These are phyloP conservation scores for Hypocrella siamensis DNA, from an alignment of 2,329 filamentous ascomycete genomes.

Conservation along the genomic window DNA sequence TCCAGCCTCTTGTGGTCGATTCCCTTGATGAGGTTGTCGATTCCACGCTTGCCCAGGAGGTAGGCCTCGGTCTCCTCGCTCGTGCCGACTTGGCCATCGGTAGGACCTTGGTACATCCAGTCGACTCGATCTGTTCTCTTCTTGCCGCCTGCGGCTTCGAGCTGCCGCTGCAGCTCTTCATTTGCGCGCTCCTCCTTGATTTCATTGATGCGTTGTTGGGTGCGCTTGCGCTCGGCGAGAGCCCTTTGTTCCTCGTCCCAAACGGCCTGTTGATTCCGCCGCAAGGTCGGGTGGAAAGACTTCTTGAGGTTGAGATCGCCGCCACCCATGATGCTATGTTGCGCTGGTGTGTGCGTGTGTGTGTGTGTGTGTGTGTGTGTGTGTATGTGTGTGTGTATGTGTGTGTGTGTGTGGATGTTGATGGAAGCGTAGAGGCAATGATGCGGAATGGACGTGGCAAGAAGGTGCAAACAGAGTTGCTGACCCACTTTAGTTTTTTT, in stretches of 20 bases:
- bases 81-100: conserved; percentile 56
- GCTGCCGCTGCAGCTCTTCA: conserved; percentile 78
- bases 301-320: conserved; percentile 93
- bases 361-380: too few species aligned
- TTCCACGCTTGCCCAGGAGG: conserved; percentile 77
- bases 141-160: conserved; percentile 74
- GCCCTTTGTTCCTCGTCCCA: conserved; percentile 88
- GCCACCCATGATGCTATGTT: conserved; percentile 57
- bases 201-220: conserved; percentile 81
- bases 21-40: conserved; percentile 68
- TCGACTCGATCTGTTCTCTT: conserved; percentile 75
- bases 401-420: too few species aligned
- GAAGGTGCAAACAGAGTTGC: too few species aligned
- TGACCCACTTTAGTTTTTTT: too few species aligned
- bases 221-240: conserved; percentile 85
- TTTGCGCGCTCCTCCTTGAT: conserved; percentile 85
- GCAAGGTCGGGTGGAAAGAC: conserved; percentile 82
- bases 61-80: conserved; percentile 89
- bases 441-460: too few species aligned
- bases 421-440: too few species aligned
- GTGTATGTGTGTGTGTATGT: too few species aligned
- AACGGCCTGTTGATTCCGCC: conserved; percentile 80
- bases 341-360: too few species aligned
- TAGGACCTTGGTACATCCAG: conserved; percentile 95
- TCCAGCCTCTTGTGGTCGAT: conserved; percentile 68